Conservation (phyloP, 805 yeast species). For the Cyberlindnera xylosilytica region DNA sequence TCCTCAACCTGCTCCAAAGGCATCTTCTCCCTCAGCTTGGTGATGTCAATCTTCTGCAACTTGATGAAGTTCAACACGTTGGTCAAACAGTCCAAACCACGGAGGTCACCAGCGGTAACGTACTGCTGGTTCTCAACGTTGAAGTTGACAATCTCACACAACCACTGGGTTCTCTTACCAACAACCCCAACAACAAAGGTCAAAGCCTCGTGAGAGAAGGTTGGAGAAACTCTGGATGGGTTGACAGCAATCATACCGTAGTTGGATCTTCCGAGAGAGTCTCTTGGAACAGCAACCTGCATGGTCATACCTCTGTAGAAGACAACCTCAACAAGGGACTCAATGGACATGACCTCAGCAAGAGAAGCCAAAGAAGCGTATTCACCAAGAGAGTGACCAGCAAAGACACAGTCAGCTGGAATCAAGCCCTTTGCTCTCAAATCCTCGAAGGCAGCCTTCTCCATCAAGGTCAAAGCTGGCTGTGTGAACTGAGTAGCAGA, state of each 20-base stretch:
- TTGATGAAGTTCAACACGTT: slow-evolving; percentile 92
- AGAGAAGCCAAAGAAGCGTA: slow-evolving; percentile 95
- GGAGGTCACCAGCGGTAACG: slow-evolving; percentile 97
- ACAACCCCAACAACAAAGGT: slow-evolving; percentile 92
- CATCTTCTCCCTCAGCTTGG: slow-evolving; percentile 76
- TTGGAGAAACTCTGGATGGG: slow-evolving; percentile 86
- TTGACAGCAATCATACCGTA: slow-evolving; percentile 99
- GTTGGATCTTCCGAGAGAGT: slow-evolving; percentile 89
- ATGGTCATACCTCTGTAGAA: slow-evolving; percentile 99
- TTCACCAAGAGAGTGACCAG: slow-evolving; percentile 99
- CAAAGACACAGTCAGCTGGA: slow-evolving; percentile 90
- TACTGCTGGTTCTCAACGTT: slow-evolving; percentile 98
- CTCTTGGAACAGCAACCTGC: slow-evolving; percentile 99
- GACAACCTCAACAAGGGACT: slow-evolving; percentile 93
- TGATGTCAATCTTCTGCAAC: slow-evolving; percentile 91
- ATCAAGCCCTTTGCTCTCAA: slow-evolving; percentile 94
- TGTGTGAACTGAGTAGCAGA: slow-evolving; percentile 99
- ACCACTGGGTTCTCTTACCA: slow-evolving; percentile 81
- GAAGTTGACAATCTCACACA: slow-evolving; percentile 95
- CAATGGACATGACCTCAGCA: slow-evolving; percentile 98
- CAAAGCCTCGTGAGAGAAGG: slow-evolving; percentile 90
- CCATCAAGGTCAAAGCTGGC: slow-evolving; percentile 99
- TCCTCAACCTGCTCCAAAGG: slow-evolving; percentile 84
- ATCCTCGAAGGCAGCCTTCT: slow-evolving; percentile 97
- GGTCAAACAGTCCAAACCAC: slow-evolving; percentile 89